Evolutionary conservation across 495 filamentous ascomycete species (phyloP).

Genomic region (Bacidia rubella): DNA sequence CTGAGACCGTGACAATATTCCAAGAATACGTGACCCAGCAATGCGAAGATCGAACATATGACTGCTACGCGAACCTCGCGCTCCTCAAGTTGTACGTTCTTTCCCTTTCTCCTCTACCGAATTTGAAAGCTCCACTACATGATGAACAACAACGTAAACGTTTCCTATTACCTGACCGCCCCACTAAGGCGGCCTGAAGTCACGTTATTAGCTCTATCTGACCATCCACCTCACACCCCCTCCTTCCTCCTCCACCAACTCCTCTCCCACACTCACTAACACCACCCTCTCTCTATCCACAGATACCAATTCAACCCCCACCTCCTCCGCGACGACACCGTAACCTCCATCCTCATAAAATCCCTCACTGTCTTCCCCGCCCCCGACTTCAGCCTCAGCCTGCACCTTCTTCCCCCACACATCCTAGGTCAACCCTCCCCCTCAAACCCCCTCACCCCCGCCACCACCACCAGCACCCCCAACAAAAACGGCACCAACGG

Average conservation of each 20-base stretch:
- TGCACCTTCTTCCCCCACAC: slow-evolving; percentile 78
- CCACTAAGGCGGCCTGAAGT: slow-evolving; percentile 29
- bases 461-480: slow-evolving; percentile 50
- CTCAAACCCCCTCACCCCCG: slow-evolving; percentile 32
- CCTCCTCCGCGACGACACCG: slow-evolving; percentile 88
- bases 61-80: slow-evolving; percentile 91
- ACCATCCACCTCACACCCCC: slow-evolving; percentile 15
- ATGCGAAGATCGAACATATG: slow-evolving; percentile 87
- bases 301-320: slow-evolving; percentile 99
- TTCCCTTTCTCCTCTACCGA: slow-evolving; percentile 1
- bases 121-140: slow-evolving; percentile 6
- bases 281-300: neutral
- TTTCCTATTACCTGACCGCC: slow-evolving; percentile 96
- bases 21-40: slow-evolving; percentile 91
- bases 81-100: slow-evolving; percentile 88
- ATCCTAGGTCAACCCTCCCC: slow-evolving; percentile 45
- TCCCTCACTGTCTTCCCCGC: slow-evolving; percentile 93
- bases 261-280: neutral
- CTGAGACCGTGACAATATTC: slow-evolving; percentile 85
- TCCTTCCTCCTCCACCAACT: neutral
- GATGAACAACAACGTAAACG: slow-evolving; percentile 66
- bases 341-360: slow-evolving; percentile 98
- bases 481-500: slow-evolving; percentile 37
- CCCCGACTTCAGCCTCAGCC: slow-evolving; percentile 84
- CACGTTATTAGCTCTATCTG: slow-evolving; percentile 54